Base-by-base conservation (phyloP, 345 rosid genomes). In the Erodium maritimum region DNA sequence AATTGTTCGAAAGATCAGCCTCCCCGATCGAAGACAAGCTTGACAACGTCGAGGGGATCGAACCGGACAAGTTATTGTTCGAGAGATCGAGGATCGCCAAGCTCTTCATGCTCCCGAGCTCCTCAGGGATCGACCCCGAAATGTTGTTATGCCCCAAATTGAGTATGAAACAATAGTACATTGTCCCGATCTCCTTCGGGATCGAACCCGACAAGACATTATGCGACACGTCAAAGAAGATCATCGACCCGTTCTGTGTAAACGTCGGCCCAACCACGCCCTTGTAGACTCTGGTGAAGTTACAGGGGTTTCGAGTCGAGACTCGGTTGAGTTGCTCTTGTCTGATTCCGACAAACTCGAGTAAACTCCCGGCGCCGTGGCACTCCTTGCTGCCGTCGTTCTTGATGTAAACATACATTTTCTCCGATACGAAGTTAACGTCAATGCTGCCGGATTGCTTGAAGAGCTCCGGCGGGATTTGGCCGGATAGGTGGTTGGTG, bases 341-440 rank as follows among this genome's bases (percentile, higher is more conserved):
- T 57, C 95, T 80, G 52, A 89, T 89, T 48, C 99, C 99, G 5
- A 87, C 84, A 54, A 83, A 93, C 55, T 93, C 99, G 0, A 93
- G 95, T 74, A 93, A 74, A 64, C 82, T 87, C 51, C 99, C 99
- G 5, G 93, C 85, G 23, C 99, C 99, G 2, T 90, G 96, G 68
- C 99, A 93, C 54, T 58, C 76, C 57, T 72, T 86, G 63, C 89
- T 87, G 51, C 90, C 89, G 42, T 85, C 89, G 54, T 90, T 93
- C 80, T 80, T 90, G 13, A 87, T 75, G 51, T 90, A 93, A 13
- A 73, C 84, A 21, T 73, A 93, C 70, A 78, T 80, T 82, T 87
- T 93, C 8, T 96, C 99, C 0, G 83, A 70, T 20, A 89, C 77
- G 61, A 83, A 78, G 76, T 89, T 85, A 4, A 75, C 97, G 0